phyloP scores from a whole-genome alignment of 345 rosid genomes.

The Ailanthus altissimus region DNA sequence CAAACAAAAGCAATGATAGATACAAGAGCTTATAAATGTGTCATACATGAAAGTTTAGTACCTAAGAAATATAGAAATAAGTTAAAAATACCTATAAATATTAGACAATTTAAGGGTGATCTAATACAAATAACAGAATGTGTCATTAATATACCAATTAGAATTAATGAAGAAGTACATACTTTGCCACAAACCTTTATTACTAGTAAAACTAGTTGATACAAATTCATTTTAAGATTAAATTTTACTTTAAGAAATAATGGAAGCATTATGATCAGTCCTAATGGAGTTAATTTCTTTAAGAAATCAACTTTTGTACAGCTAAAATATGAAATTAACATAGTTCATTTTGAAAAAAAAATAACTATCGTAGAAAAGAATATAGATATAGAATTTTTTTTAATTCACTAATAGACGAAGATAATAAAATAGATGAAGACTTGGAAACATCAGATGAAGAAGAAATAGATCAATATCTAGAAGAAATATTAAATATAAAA shows the following conservation, averaged over 20 bases:
- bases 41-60: background rate
- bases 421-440: background rate
- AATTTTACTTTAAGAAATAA: too few species aligned
- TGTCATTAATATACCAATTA: too few species aligned
- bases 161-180: background rate
- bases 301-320: background rate
- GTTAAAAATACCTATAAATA: background rate
- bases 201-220: too few species aligned
- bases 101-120: background rate
- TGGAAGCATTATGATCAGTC: too few species aligned
- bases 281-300: background rate
- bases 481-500: too few species aligned
- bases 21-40: background rate
- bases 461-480: background rate
- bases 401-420: too few species aligned
- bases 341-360: background rate
- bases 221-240: too few species aligned
- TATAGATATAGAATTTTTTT: background rate
- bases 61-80: background rate
- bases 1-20: background rate
- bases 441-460: background rate
- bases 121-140: background rate
- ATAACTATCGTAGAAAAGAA: background rate
- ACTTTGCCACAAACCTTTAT: background rate
- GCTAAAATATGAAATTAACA: too few species aligned